Conservation (phyloP, 73 alveolate genomes). For the Paramecium pentaurelia region DNA sequence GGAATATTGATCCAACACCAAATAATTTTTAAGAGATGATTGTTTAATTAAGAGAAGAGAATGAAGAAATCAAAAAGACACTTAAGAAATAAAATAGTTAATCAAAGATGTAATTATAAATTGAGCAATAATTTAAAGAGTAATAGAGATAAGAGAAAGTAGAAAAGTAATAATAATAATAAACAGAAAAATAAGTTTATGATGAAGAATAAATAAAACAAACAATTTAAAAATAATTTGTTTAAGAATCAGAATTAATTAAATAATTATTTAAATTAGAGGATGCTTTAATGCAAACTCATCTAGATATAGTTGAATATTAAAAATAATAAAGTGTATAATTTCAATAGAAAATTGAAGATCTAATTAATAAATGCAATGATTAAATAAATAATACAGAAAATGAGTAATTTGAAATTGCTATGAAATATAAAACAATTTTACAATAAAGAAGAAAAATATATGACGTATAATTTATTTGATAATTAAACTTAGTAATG, state of each 20-base stretch:
- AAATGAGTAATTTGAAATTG: constrained; percentile 1
- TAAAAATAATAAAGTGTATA: neutral
- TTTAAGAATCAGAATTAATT: neutral
- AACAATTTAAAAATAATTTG: neutral
- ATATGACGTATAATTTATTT: neutral
- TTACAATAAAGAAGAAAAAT: constrained; percentile 15
- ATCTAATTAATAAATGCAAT: neutral
- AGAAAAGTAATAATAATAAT: neutral
- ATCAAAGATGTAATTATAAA: neutral
- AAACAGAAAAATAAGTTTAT: neutral
- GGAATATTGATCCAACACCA: constrained; percentile 46
- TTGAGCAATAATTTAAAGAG: neutral
- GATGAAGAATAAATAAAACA: neutral
- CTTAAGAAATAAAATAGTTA: neutral
- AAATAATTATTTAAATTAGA: neutral
- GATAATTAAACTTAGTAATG: neutral
- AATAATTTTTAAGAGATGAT: neutral
- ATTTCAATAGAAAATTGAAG: neutral
- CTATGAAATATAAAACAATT: neutral
- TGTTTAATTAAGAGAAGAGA: constrained; percentile 1
- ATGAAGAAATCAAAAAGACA: neutral
- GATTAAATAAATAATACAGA: neutral
- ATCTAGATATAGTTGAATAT: constrained; percentile 16
- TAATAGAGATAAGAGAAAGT: neutral
- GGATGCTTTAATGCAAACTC: neutral